Conservation (phyloP, 441 rosid genomes). For the Pelargonium fulgidum region DNA sequence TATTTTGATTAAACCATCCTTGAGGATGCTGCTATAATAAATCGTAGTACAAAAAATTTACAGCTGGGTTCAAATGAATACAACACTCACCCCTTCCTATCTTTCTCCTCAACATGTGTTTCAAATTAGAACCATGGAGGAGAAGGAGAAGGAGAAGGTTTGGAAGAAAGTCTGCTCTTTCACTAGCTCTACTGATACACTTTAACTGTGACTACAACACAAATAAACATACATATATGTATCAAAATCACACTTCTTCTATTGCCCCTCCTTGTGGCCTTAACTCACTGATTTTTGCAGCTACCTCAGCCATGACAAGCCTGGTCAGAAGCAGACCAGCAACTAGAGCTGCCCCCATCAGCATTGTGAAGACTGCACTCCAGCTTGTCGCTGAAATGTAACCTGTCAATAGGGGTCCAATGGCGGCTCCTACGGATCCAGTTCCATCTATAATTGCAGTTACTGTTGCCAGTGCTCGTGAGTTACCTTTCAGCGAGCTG, state of each 20-base stretch:
- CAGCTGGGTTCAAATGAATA: no score
- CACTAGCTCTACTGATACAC: no score
- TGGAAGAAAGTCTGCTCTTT: no score
- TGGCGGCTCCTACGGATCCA: constrained; percentile 92
- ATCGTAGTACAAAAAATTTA: no score
- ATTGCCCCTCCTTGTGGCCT: constrained; percentile 28
- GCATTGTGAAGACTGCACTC: constrained; percentile 79
- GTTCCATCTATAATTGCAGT: constrained; percentile 98
- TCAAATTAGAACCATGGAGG: no score
- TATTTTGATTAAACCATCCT: no score
- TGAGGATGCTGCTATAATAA: no score
- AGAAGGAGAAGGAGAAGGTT: no score
- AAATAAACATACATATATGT: no score
- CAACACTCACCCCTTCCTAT: no score
- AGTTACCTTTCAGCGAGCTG: constrained; percentile 73
- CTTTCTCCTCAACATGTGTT: no score
- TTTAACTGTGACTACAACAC: no score
- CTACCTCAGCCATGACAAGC: constrained; percentile 73
- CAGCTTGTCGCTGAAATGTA: constrained; percentile 76
- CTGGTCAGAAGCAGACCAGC: constrained; percentile 72
- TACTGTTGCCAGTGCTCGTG: constrained; percentile 83
- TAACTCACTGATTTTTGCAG: constrained; percentile 52
- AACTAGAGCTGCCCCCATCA: constrained; percentile 78
- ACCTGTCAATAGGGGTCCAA: constrained; percentile 82
- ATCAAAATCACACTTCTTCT: constrained; percentile 18